Evolutionary conservation across 192 early-diverging fungal genomes (phyloP).

Genomic region (Coemansia sp.): DNA sequence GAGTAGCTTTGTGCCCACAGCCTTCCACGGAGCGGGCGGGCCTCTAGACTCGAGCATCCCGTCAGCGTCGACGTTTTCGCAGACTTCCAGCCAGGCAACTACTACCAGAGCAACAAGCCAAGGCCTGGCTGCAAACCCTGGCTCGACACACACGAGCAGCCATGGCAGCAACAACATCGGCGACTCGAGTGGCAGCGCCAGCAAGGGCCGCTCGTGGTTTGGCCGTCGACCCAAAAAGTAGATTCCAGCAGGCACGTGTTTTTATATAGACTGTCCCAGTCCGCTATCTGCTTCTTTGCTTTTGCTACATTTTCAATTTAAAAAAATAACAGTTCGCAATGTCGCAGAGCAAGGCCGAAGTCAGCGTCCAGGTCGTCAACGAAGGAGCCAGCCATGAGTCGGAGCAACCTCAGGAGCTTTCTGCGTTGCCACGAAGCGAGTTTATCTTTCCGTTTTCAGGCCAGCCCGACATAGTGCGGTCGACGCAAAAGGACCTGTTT

Average conservation of each 20-base stretch:
- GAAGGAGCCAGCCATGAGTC: neutral
- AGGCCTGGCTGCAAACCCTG: neutral
- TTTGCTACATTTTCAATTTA: neutral
- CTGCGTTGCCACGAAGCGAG: slow-evolving; percentile 2
- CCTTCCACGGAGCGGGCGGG: neutral
- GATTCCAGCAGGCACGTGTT: neutral
- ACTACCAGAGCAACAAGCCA: neutral
- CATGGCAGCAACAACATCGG: neutral
- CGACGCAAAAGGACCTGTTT: slow-evolving; percentile 89
- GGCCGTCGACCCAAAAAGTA: slow-evolving; percentile 40
- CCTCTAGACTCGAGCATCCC: neutral
- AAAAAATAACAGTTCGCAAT: neutral
- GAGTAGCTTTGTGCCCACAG: slow-evolving; percentile 7
- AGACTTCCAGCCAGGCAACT: neutral
- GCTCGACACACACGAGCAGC: neutral
- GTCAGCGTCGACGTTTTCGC: neutral
- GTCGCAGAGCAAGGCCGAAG: neutral
- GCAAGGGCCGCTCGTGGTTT: slow-evolving; percentile 50
- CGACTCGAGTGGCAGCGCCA: neutral
- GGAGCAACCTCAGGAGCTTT: neutral
- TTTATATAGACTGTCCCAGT: neutral
- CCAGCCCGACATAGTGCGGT: slow-evolving; percentile 85
- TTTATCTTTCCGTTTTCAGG: slow-evolving; percentile 70
- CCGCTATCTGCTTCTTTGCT: neutral
- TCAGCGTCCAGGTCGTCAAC: slow-evolving; percentile 16